Evolutionary conservation across 306 rosid genomes (phyloP).

Genomic region (Ormosia semicastrata): DNA sequence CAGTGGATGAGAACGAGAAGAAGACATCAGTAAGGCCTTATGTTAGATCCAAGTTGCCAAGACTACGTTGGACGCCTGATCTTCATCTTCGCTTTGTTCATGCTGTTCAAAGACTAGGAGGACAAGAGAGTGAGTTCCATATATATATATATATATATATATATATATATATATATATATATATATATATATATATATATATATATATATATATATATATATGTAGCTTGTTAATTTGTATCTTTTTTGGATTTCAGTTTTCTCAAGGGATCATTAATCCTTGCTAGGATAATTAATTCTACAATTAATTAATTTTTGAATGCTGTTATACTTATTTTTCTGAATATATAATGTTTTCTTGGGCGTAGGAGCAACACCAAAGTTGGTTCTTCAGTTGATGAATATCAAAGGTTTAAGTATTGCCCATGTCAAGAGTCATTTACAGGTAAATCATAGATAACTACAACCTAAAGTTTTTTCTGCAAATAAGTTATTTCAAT

Average conservation of each 20-base stretch:
- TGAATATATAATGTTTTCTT: constrained; percentile 1
- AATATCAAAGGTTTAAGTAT: constrained; percentile 86
- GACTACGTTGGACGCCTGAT: constrained; percentile 94
- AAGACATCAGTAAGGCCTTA: constrained; percentile 70
- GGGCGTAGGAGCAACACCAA: constrained; percentile 88
- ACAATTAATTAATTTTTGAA: background rate
- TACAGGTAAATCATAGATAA: constrained; percentile 57
- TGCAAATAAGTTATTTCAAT: background rate
- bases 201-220: background rate
- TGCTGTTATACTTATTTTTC: background rate
- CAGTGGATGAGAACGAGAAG: constrained; percentile 76
- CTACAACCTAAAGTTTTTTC: background rate
- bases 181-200: too few relatives aligned
- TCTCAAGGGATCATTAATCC: background rate
- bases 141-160: background rate
- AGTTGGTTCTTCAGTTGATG: constrained; percentile 97
- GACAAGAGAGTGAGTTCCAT: constrained; percentile 79
- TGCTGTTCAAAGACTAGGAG: constrained; percentile 91
- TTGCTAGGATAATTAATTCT: background rate
- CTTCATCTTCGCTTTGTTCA: constrained; percentile 89
- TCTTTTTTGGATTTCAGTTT: constrained; percentile 15
- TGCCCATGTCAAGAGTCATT: constrained; percentile 98
- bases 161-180: too few relatives aligned
- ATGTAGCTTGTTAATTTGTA: background rate
- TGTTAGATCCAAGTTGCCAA: constrained; percentile 88